Conservation (phyloP, 768 basidiomycete species). For the Amanita pseudoporphyria region DNA sequence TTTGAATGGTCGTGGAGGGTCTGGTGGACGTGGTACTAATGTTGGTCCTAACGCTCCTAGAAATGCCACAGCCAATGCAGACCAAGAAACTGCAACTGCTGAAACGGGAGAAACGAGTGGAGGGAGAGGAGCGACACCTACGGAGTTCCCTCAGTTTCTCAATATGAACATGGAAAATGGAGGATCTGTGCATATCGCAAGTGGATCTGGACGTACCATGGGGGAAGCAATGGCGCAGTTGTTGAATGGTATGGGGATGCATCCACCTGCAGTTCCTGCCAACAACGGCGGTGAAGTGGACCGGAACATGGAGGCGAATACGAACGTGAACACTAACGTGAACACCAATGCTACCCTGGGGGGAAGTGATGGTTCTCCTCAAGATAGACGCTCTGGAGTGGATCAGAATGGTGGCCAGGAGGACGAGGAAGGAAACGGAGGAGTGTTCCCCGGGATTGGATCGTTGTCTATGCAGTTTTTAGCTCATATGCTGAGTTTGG, state of each 20-base stretch:
- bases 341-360: neutral
- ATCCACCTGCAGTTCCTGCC: neutral
- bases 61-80: neutral
- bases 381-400: neutral
- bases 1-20: neutral
- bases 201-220: slow-evolving; percentile 17
- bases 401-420: neutral
- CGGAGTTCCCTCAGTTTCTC: slow-evolving; percentile 1
- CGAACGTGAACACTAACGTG: no score
- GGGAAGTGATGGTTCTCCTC: neutral
- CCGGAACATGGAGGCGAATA: neutral
- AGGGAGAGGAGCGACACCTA: neutral
- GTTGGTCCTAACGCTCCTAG: neutral
- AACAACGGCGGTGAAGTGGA: neutral
- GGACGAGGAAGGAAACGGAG: neutral
- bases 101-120: neutral
- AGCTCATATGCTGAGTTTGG: neutral
- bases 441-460: neutral
- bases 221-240: slow-evolving; percentile 18
- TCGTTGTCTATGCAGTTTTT: neutral
- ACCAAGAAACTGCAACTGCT: neutral
- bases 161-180: slow-evolving; percentile 6
- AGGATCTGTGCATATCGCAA: slow-evolving; percentile 12
- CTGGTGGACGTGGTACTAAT: neutral
- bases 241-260: slow-evolving; percentile 12